Conservation (phyloP, 805 yeast genomes). For the Candida adriatica region DNA sequence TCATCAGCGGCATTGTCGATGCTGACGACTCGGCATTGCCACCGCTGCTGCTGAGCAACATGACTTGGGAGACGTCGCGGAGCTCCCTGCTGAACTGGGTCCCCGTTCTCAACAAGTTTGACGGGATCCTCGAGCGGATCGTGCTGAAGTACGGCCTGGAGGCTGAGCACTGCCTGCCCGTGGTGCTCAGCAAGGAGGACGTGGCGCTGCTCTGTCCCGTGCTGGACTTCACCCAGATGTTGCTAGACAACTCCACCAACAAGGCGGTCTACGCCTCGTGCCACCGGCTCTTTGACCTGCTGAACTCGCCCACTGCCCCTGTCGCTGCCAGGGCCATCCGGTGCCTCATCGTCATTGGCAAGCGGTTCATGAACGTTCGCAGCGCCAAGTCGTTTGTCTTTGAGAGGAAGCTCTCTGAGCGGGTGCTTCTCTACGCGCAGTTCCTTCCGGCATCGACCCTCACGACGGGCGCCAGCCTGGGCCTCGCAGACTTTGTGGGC, state of each 20-base stretch:
- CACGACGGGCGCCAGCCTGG: conserved; percentile 28
- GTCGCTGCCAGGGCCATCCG: conserved; percentile 56
- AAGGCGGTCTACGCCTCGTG: conserved; percentile 62
- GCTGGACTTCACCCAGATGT: conserved; percentile 51
- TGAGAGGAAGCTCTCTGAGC: conserved; percentile 21
- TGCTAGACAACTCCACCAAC: conserved; percentile 65
- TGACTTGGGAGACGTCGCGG: conserved; percentile 54
- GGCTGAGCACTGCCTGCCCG: conserved; percentile 39
- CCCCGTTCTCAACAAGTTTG: conserved; percentile 68
- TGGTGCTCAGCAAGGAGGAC: conserved; percentile 39
- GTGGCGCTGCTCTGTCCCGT: conserved; percentile 41
- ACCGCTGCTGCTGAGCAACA: conserved; percentile 28
- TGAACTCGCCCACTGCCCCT: conserved; percentile 52
- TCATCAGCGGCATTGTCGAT: conserved; percentile 32
- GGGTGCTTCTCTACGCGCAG: conserved; percentile 40
- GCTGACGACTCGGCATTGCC: conserved; percentile 37
- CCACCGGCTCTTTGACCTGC: conserved; percentile 49
- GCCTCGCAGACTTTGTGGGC: conserved; percentile 40
- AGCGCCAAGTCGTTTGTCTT: conserved; percentile 15
- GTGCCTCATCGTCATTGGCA: conserved; percentile 53
- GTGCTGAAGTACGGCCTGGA: conserved; percentile 48
- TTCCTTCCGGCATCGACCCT: conserved; percentile 43
- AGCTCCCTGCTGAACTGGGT: conserved; percentile 76
- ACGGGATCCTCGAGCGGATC: conserved; percentile 49
- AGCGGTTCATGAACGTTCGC: conserved; percentile 45